Evolutionary conservation across 2,329 filamentous ascomycete genomes (phyloP), one percentile per base, ranked within the genome.

Genomic region (Verticillium alfalfae): DNA sequence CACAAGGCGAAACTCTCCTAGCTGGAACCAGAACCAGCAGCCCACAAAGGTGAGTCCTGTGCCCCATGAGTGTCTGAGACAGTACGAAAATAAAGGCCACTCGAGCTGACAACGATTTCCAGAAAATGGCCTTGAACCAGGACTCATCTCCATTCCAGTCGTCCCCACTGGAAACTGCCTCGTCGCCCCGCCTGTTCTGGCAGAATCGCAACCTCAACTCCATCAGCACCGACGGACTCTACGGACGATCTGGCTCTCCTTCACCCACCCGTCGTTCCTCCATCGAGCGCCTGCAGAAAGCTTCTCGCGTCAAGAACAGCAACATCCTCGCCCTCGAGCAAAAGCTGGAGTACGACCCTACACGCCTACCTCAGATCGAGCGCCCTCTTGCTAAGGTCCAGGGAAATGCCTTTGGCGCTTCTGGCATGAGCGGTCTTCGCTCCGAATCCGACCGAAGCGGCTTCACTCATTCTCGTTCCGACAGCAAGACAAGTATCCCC

Each of bases 241-340:
- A 86, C 66, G 81, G 82, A 62, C 82, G 86, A 58, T 75, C 78
- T 36, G 81, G 84, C 54, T 87, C 90, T 12, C 86, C 88, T 8
- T 89, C 89, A 56, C 88, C 91, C 26, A 88, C 87, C 62, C 90
- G 92, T 70, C 89, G 94, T 72, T 91, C 92, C 56, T 98, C 94
- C 18, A 93, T 99, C 67, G 95, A 99, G 83, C 93, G 93, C 71
- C 84, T 99, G 63, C 96, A 97, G 79, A 92, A 89, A 73, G 93
- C 93, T 37, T 97, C 94, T 61, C 90, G 95, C 64, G 95, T 99
- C 70, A 97, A 94, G 83, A 98, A 97, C 80, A 97, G 94, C 84
- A 96, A 89, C 78, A 97, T 98, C 83, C 92, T 97, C 73, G 93
- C 92, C 52, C 89, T 93, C 61, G 93, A 97, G 77, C 90, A 93